Evolutionary conservation across 345 rosid species (phyloP).

Genomic region (Rhizophora mangle): DNA sequence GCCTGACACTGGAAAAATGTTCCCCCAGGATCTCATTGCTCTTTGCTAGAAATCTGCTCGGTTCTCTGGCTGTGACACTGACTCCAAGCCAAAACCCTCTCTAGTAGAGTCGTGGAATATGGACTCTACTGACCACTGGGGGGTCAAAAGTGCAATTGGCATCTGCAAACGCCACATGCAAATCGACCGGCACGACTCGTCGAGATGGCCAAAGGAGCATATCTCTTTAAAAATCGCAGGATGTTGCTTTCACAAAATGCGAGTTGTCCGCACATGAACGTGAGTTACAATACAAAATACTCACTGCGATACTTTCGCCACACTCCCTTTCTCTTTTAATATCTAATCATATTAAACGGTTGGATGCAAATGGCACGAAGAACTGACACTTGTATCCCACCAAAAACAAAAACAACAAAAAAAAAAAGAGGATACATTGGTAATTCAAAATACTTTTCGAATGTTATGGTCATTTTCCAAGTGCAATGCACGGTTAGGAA

Average conservation of each 20-base stretch:
- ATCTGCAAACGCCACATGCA: slow-evolving; percentile 32
- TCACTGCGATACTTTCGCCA: no score
- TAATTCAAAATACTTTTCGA: background rate
- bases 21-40: background rate
- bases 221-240: background rate
- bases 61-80: background rate
- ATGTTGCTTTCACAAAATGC: no score
- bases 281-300: no score
- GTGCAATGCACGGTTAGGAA: slow-evolving; percentile 50
- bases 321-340: no score
- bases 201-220: no score
- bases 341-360: no score
- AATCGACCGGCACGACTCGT: background rate
- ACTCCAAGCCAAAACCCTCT: background rate
- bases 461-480: slow-evolving; percentile 6
- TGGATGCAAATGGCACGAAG: slow-evolving; percentile 19
- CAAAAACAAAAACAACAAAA: background rate
- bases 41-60: background rate
- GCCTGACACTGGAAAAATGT: background rate
- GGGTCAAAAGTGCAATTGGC: slow-evolving; percentile 20
- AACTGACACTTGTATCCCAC: slow-evolving; percentile 25
- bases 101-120: no score
- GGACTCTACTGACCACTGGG: slow-evolving; percentile 20
- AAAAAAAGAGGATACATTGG: background rate
- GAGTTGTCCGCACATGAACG: no score